phyloP scores from a whole-genome alignment of 805 yeast genomes.

The Lachancea lanzarotensis region DNA sequence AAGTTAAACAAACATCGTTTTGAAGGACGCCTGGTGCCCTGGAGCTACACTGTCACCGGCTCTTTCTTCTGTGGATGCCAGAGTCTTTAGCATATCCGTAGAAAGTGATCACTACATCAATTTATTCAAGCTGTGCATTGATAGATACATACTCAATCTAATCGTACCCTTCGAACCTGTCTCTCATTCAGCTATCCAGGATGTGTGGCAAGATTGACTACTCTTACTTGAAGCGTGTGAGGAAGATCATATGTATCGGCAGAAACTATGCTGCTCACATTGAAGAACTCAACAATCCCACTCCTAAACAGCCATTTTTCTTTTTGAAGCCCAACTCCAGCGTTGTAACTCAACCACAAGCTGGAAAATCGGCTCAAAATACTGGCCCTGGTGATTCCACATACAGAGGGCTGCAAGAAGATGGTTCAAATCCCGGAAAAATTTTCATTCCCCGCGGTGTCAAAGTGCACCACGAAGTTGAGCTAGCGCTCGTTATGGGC shows the following conservation, averaged over 20 bases:
- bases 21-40: too few species aligned
- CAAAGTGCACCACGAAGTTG: constrained; percentile 86
- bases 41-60: too few species aligned
- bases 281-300: constrained; percentile 74
- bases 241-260: constrained; percentile 89
- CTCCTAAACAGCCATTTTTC: constrained; percentile 85
- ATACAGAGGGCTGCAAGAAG: constrained; percentile 21
- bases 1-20: too few species aligned
- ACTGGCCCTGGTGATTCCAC: constrained; percentile 8
- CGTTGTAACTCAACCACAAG: constrained; percentile 44
- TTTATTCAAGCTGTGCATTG: too few species aligned
- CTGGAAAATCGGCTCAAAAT: neutral
- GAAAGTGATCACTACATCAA: too few species aligned
- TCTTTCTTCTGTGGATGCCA: too few species aligned
- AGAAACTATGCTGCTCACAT: constrained; percentile 97
- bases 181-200: too few species aligned
- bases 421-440: constrained; percentile 52
- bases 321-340: constrained; percentile 86
- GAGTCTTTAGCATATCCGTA: too few species aligned
- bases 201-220: constrained; percentile 34
- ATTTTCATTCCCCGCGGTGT: constrained; percentile 78
- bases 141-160: too few species aligned
- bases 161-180: too few species aligned
- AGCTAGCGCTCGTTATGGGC: constrained; percentile 72
- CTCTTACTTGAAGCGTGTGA: constrained; percentile 52